Evolutionary conservation across 768 basidiomycete species (phyloP).

Genomic region (Trametes cingulata): DNA sequence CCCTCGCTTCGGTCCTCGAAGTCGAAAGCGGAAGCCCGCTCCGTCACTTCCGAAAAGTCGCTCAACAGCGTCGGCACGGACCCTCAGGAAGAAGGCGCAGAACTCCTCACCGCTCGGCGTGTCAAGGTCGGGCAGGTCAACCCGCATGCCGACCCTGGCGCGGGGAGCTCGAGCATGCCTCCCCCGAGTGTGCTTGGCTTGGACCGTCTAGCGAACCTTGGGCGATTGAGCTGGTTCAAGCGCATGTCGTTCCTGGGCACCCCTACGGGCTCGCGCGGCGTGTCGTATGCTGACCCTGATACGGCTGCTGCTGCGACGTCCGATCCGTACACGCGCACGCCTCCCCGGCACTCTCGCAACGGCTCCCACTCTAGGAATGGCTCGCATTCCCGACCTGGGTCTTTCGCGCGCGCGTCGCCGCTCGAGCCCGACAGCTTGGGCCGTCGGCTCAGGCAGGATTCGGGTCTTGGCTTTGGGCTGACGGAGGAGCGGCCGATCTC

Average conservation of each 20-base stretch:
- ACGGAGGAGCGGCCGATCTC: slow-evolving; percentile 52
- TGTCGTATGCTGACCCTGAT: background rate
- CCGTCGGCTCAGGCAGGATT: slow-evolving; percentile 11
- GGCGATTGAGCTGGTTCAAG: slow-evolving; percentile 63
- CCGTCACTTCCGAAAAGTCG: slow-evolving; percentile 31
- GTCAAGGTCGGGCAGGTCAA: slow-evolving; percentile 40
- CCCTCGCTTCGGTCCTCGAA: slow-evolving; percentile 18
- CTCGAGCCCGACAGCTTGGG: slow-evolving; percentile 10
- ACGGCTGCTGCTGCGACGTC: slow-evolving; percentile 1
- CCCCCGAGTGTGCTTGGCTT: slow-evolving; percentile 41
- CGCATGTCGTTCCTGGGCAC: slow-evolving; percentile 29
- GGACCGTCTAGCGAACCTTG: slow-evolving; percentile 45
- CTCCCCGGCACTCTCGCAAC: slow-evolving; percentile 28
- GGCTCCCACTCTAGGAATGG: slow-evolving; percentile 25
- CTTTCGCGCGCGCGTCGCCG: slow-evolving; percentile 17
- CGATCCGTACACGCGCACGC: slow-evolving; percentile 31
- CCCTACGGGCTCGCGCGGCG: slow-evolving; percentile 5
- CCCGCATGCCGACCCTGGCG: slow-evolving; percentile 9
- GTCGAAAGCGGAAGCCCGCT: slow-evolving; percentile 24
- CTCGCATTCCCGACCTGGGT: slow-evolving; percentile 23
- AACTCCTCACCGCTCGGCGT: slow-evolving; percentile 52
- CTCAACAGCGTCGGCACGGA: slow-evolving; percentile 33
- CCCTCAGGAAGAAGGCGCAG: slow-evolving; percentile 44
- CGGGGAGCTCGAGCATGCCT: slow-evolving; percentile 23
- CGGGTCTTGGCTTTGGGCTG: slow-evolving; percentile 18